A percentile compares a stretch with the other conserved stretches of the same genome.
Conservation (phyloP, 805 yeast genomes). For the Wilhelminamyces savonicus region DNA sequence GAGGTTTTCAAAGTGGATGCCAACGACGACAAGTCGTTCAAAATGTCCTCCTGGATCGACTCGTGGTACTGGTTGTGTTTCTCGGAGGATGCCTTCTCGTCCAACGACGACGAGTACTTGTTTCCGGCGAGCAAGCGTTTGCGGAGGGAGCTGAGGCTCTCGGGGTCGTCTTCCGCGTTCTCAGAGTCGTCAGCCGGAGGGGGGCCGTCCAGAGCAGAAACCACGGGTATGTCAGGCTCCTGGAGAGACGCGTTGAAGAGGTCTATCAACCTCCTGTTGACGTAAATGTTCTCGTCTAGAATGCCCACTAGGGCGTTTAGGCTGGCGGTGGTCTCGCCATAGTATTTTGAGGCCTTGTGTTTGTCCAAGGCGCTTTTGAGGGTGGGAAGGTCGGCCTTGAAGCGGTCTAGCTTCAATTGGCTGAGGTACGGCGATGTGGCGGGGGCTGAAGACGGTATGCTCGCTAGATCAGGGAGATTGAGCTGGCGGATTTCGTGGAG, state of each 20-base stretch:
- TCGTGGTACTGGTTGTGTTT: slow-evolving; percentile 33
- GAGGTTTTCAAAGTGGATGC: slow-evolving; percentile 42
- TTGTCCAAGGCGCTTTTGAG: slow-evolving; percentile 3
- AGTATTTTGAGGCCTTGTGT: slow-evolving; percentile 8
- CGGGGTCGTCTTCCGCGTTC: not conserved
- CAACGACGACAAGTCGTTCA: slow-evolving; percentile 42
- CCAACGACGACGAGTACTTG: slow-evolving; percentile 2
- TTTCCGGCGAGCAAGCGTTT: not conserved
- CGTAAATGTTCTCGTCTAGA: slow-evolving; percentile 16
- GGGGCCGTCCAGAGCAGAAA: not conserved
- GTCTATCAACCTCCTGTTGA: slow-evolving; percentile 11
- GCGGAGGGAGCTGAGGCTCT: not conserved
- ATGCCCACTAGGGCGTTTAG: slow-evolving; percentile 11
- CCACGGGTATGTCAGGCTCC: not conserved
- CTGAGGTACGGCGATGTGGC: slow-evolving; percentile 15
- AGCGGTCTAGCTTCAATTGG: slow-evolving; percentile 13
- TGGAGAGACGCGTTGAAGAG: slow-evolving; percentile 1
- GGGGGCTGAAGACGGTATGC: slow-evolving; percentile 1
- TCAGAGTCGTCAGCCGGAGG: too few species aligned
- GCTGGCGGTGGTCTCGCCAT: slow-evolving; percentile 3
- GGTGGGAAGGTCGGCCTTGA: slow-evolving; percentile 9
- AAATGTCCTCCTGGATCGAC: slow-evolving; percentile 41
- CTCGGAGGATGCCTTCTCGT: slow-evolving; percentile 4
- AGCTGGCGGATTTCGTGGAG: slow-evolving; percentile 8
- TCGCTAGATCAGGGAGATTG: slow-evolving; percentile 7